Conservation (phyloP, 2,329 filamentous ascomycete species). For the Penicillium frequentans region DNA sequence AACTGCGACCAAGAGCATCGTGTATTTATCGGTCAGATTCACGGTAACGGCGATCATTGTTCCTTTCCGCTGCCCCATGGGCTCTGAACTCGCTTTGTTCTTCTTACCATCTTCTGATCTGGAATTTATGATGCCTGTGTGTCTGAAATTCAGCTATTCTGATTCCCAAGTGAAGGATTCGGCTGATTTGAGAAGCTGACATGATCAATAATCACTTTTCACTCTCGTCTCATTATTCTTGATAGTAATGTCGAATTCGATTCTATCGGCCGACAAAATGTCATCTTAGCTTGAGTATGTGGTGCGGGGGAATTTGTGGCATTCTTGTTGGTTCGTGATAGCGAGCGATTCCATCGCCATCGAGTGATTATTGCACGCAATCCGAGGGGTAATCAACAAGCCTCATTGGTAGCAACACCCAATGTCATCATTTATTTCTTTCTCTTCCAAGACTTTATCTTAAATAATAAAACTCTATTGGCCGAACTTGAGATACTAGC, state of each 20-base stretch:
- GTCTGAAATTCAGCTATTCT: no score
- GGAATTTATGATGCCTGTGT: no score
- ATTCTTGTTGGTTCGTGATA: background rate
- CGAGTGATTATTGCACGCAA: background rate
- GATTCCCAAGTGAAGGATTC: no score
- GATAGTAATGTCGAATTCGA: background rate
- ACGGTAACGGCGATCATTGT: slow-evolving; percentile 55
- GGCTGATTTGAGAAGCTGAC: no score
- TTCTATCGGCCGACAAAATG: background rate
- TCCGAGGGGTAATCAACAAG: background rate
- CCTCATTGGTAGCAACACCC: background rate
- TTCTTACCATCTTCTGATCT: no score
- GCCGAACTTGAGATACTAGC: background rate
- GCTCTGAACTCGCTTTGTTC: no score
- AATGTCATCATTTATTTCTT: background rate
- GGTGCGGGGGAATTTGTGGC: background rate
- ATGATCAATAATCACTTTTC: no score
- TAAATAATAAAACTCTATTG: background rate
- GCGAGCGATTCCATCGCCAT: background rate
- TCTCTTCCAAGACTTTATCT: background rate
- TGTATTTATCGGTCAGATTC: slow-evolving; percentile 55
- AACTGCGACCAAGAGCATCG: slow-evolving; percentile 55
- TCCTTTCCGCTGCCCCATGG: slow-evolving; percentile 39
- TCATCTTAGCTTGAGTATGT: background rate
- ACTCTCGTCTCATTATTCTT: background rate